phyloP scores from a whole-genome alignment of 805 yeast species.

The Torulaspora indica region DNA sequence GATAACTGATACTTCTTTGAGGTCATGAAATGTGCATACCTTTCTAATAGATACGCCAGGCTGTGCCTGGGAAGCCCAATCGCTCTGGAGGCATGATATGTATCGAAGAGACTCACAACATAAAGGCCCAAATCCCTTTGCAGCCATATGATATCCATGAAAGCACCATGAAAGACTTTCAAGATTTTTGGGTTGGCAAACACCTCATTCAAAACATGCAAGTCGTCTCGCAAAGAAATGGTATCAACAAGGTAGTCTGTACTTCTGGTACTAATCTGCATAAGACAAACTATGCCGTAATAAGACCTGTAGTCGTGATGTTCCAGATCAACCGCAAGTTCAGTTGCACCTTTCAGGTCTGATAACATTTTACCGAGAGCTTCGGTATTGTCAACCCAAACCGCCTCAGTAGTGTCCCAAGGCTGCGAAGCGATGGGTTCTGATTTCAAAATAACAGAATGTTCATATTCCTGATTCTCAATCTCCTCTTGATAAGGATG shows the following conservation, averaged over 20 bases:
- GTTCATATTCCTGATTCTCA: slow-evolving; percentile 62
- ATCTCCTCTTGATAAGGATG: slow-evolving; percentile 86
- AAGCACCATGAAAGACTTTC: slow-evolving; percentile 94
- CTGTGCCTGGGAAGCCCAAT: slow-evolving; percentile 80
- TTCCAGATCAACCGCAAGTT: slow-evolving; percentile 89
- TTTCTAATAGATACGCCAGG: slow-evolving; percentile 76
- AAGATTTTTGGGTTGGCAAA: slow-evolving; percentile 77
- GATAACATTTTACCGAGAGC: slow-evolving; percentile 51
- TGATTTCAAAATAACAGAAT: slow-evolving; percentile 41
- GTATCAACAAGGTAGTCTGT: slow-evolving; percentile 88
- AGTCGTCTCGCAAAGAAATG: slow-evolving; percentile 65
- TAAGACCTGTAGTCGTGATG: slow-evolving; percentile 92
- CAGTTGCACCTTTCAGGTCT: slow-evolving; percentile 47
- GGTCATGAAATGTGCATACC: slow-evolving; percentile 75
- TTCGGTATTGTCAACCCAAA: slow-evolving; percentile 64
- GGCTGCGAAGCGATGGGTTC: slow-evolving; percentile 52
- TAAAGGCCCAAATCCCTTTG: slow-evolving; percentile 93
- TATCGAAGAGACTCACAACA: slow-evolving; percentile 84
- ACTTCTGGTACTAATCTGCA: slow-evolving; percentile 85
- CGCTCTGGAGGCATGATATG: slow-evolving; percentile 80
- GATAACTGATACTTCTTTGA: slow-evolving; percentile 93
- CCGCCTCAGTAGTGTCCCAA: slow-evolving; percentile 62
- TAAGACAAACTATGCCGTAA: slow-evolving; percentile 82
- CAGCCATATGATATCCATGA: slow-evolving; percentile 94
- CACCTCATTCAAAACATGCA: slow-evolving; percentile 60